These are phyloP conservation scores for Talaromyces sp. DNA, from an alignment of 2,329 filamentous ascomycete species.

Conservation along the genomic window DNA sequence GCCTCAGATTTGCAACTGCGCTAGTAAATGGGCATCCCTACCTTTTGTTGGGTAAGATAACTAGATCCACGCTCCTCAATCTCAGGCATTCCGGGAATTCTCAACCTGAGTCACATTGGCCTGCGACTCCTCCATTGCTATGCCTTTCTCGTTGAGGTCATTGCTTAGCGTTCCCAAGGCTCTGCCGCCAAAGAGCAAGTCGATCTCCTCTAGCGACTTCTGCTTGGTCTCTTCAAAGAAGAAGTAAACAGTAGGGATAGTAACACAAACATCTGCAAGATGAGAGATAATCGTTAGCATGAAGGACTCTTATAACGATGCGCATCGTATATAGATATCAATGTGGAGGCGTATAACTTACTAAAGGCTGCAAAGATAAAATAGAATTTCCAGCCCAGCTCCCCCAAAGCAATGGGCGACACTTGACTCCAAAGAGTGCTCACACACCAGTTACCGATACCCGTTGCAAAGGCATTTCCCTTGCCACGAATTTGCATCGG, in stretches of 20 bases:
- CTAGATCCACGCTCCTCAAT: background rate
- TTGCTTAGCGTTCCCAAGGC: slow-evolving; percentile 48
- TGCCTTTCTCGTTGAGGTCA: slow-evolving; percentile 23
- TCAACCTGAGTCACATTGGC: background rate
- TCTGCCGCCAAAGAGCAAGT: slow-evolving; percentile 54
- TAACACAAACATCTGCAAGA: background rate
- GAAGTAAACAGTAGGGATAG: background rate
- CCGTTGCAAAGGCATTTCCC: slow-evolving; percentile 57
- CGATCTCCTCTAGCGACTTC: slow-evolving; percentile 56
- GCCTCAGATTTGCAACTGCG: background rate
- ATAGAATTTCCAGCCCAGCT: slow-evolving; percentile 55
- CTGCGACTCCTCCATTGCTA: background rate
- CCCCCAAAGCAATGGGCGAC: slow-evolving; percentile 50
- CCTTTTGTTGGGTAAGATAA: background rate
- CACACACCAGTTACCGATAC: slow-evolving; percentile 58
- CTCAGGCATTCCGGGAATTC: background rate
- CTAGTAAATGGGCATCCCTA: background rate
- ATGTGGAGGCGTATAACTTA: background rate
- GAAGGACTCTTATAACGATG: background rate
- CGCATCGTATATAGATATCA: no score
- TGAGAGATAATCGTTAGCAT: background rate
- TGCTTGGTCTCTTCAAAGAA: slow-evolving; percentile 51
- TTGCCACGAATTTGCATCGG: slow-evolving; percentile 63
- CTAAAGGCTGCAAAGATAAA: slow-evolving; percentile 49
- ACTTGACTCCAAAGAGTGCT: slow-evolving; percentile 60